A percentile compares a stretch with the other conserved stretches of the same genome.
Evolutionary conservation across 2,329 filamentous ascomycete species (phyloP).

Genomic region (Aspergillus terreus): DNA sequence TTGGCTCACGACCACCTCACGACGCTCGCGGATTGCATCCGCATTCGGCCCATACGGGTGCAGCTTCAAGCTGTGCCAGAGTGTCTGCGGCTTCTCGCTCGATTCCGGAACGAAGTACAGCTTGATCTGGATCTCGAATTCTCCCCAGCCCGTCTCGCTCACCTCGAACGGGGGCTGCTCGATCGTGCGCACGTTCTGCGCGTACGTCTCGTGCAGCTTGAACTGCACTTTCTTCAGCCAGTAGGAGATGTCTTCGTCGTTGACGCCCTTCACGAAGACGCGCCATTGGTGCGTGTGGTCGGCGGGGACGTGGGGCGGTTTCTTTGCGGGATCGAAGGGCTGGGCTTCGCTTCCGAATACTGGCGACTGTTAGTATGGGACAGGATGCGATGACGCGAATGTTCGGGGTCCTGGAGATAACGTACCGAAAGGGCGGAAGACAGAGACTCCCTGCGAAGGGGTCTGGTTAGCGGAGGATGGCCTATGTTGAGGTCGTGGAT

Average conservation of each 20-base stretch:
- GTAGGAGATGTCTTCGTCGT: conserved; percentile 86
- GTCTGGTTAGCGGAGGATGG: conserved; percentile 17
- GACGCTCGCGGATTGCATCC: conserved; percentile 66
- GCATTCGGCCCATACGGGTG: conserved; percentile 81
- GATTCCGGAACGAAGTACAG: conserved; percentile 87
- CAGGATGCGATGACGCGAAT: not conserved
- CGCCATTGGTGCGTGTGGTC: conserved; percentile 97
- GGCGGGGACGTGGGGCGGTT: conserved; percentile 70
- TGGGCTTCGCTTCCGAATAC: conserved; percentile 77
- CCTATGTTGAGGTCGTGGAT: not conserved
- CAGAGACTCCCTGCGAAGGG: conserved; percentile 38
- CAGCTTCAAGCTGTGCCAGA: conserved; percentile 87
- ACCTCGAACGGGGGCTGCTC: conserved; percentile 81
- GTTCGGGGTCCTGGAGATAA: not conserved
- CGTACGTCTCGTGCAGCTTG: conserved; percentile 95
- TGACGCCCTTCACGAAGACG: conserved; percentile 86
- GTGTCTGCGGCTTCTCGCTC: conserved; percentile 89
- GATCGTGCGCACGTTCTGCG: conserved; percentile 81
- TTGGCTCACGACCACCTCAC: conserved; percentile 68
- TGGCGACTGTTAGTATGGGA: conserved; percentile 37
- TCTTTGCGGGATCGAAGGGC: conserved; percentile 71
- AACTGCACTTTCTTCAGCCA: conserved; percentile 98
- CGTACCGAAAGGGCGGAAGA: conserved; percentile 47
- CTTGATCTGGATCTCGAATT: conserved; percentile 95
- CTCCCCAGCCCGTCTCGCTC: conserved; percentile 92